Base-by-base conservation (phyloP, 768 basidiomycete species). In the Gloeopeniophorella convolvens region DNA sequence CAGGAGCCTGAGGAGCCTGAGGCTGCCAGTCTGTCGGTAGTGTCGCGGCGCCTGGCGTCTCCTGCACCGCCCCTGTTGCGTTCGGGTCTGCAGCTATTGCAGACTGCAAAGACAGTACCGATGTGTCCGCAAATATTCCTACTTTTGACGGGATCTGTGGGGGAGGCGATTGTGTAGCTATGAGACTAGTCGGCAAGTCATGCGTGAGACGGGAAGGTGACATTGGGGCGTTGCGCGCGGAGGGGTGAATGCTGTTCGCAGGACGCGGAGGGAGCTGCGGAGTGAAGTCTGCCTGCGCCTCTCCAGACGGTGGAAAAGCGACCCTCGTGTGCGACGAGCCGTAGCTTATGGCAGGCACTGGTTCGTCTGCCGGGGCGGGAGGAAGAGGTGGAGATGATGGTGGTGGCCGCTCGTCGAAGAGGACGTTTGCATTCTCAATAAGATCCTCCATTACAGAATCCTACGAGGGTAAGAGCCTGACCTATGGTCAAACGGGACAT, bases 401-500 rank as follows among this genome's bases (percentile, higher is more conserved):
- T 30, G 44, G 47, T 47, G 61, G 59, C 41, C 63, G 63, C 11
- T 83, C 78, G 47, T 85, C 82, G 62, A 88, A 91, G 13, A 95
- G 71, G 13, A 79, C 65, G 48, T 75, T 71, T 0, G 80, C 75
- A 63, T 88, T 74, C 20, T 70, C 76, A 57, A 96, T 91, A 26
- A 96, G 67, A 63, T 93, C 89, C 63, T 93, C 92, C 78, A 93
- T 85, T 13, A 93, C 67, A 0, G 77, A 74, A 51, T 83, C 81
- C 80, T 83, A 56, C 24, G n/a, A 34, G 37, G 40, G 53, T 51
- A 24, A 54, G 41, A 27, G 32, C 16, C 33, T n/a, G 20, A 34
- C 16, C 33, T n/a, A 21, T 24, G 15, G 24, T 26, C 27, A 31
- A 36, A 15, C 11, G 15, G 15, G 32, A 23, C 1, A 35, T 26